Conservation (phyloP, 2,329 filamentous ascomycete species). For the Lachnellula subtilissima region DNA sequence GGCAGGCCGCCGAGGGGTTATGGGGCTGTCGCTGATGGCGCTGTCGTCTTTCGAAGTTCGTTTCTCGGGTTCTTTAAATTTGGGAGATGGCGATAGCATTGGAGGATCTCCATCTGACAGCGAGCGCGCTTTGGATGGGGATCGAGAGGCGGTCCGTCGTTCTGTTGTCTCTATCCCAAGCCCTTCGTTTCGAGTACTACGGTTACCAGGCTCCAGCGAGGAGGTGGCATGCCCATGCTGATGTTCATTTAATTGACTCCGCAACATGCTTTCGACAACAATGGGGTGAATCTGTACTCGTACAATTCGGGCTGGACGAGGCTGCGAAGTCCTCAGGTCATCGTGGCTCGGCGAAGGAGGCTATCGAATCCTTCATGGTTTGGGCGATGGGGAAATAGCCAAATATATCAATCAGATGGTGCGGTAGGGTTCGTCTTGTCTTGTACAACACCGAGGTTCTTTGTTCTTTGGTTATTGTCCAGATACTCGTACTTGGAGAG, state of each 20-base stretch:
- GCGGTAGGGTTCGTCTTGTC: neutral
- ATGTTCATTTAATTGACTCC: constrained; percentile 20
- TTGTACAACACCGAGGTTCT: neutral
- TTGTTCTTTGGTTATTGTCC: neutral
- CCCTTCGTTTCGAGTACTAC: neutral
- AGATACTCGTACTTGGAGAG: neutral
- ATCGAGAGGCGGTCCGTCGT: constrained; percentile 18
- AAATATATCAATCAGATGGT: neutral
- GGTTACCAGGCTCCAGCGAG: constrained; percentile 6
- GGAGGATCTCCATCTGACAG: constrained; percentile 29
- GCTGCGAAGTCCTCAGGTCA: neutral
- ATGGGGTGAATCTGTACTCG: constrained; percentile 26
- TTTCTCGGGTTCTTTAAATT: constrained; percentile 31
- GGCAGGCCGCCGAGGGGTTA: constrained; percentile 67
- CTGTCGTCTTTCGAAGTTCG: constrained; percentile 31
- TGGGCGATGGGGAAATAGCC: neutral
- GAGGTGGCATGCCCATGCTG: constrained; percentile 1
- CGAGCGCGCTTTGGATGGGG: constrained; percentile 30
- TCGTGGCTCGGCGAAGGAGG: constrained; percentile 1
- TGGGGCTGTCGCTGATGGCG: constrained; percentile 42
- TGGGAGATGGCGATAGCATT: constrained; percentile 30
- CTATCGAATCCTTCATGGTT: constrained; percentile 2
- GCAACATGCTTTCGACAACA: constrained; percentile 20
- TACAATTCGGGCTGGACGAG: constrained; percentile 48
- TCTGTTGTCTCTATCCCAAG: constrained; percentile 3